These are phyloP conservation scores for Pleurotus eryngii DNA, from an alignment of 768 basidiomycete genomes.

Conservation along the genomic window DNA sequence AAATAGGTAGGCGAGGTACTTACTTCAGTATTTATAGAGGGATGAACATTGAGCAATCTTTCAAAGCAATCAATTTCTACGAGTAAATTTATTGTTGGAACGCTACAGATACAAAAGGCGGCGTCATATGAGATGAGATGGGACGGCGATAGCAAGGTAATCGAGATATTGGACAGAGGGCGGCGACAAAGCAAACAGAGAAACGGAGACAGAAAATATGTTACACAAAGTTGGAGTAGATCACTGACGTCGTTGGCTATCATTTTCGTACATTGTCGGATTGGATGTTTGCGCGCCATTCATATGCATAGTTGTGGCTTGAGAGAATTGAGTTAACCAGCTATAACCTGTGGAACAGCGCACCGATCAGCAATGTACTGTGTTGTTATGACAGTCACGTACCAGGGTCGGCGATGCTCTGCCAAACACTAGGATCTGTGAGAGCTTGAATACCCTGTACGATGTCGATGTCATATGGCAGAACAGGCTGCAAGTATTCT, in stretches of 20 bases:
- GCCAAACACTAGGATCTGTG: slow-evolving; percentile 51
- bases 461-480: slow-evolving; percentile 58
- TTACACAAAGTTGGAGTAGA: not conserved
- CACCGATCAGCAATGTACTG: not conserved
- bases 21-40: too few relatives aligned
- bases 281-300: not conserved
- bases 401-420: slow-evolving; percentile 55
- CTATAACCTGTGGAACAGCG: not conserved
- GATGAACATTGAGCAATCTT: too few relatives aligned
- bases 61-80: too few relatives aligned
- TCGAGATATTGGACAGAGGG: too few relatives aligned
- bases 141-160: too few relatives aligned
- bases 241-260: not conserved
- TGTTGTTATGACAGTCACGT: slow-evolving; percentile 17
- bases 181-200: too few relatives aligned
- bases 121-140: too few relatives aligned
- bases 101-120: too few relatives aligned
- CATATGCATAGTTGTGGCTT: slow-evolving; percentile 8
- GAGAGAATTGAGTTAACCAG: slow-evolving; percentile 6
- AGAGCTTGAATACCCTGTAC: slow-evolving; percentile 61
- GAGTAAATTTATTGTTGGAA: too few relatives aligned
- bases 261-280: not conserved
- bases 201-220: too few relatives aligned
- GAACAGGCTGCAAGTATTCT: slow-evolving; percentile 48
- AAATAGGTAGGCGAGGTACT: too few relatives aligned